Evolutionary conservation across 345 rosid genomes (phyloP).

Genomic region (Euphorbia pulcherrima): DNA sequence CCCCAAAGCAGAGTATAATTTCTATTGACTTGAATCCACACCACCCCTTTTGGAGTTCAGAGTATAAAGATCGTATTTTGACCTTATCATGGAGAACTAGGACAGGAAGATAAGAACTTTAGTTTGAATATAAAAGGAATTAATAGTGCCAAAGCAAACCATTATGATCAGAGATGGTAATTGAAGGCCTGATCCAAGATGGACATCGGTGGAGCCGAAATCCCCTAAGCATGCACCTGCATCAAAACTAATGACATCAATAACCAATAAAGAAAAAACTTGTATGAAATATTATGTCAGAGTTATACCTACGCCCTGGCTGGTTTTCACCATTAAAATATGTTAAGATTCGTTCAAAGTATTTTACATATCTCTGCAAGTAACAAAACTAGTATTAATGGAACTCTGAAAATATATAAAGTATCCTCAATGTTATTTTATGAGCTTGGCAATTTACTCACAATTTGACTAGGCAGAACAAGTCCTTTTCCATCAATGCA

Average conservation of each 20-base stretch:
- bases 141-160: constrained; percentile 36
- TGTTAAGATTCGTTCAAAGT: constrained; percentile 63
- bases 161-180: constrained; percentile 70
- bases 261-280: not conserved
- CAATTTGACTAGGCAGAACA: constrained; percentile 88
- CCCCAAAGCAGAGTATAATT: no score
- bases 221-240: constrained; percentile 85
- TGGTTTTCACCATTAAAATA: constrained; percentile 78
- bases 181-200: constrained; percentile 79
- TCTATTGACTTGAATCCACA: not conserved
- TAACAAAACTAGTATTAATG: constrained; percentile 4
- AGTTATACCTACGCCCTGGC: constrained; percentile 66
- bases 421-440: constrained; percentile 4
- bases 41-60: not conserved
- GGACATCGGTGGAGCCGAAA: constrained; percentile 87
- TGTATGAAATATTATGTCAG: constrained; percentile 15
- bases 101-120: not conserved
- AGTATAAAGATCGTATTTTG: not conserved
- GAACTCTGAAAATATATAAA: not conserved
- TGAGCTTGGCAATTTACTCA: constrained; percentile 34
- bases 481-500: constrained; percentile 87
- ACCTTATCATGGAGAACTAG: not conserved
- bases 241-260: constrained; percentile 11
- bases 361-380: constrained; percentile 74
- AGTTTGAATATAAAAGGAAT: not conserved